Evolutionary conservation across 208 protist species (phyloP).

Genomic region (Herpetomonas tarakana): DNA sequence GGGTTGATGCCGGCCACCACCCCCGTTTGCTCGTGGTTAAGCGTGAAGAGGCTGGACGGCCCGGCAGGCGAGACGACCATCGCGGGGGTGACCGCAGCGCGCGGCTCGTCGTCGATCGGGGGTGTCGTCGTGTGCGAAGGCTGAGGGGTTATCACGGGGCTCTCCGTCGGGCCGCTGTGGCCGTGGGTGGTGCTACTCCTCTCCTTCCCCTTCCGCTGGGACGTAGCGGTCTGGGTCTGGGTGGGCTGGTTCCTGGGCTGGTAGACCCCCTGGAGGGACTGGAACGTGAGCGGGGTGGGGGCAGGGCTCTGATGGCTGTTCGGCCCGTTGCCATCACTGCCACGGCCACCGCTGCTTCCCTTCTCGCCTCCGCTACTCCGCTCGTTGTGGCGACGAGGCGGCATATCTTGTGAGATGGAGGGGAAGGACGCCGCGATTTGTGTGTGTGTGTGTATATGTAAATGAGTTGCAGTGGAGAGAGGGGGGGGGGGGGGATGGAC

Average conservation of each 20-base stretch:
- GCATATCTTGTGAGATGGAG: too few relatives aligned
- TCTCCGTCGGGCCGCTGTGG: background rate
- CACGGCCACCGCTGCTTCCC: too few relatives aligned
- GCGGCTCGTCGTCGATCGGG: background rate
- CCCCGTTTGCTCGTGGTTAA: constrained; percentile 2
- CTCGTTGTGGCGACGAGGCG: too few relatives aligned
- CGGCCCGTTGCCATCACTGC: constrained; percentile 2
- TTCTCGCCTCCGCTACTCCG: too few relatives aligned
- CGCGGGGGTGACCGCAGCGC: background rate
- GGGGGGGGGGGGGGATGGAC: too few relatives aligned
- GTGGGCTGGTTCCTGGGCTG: background rate
- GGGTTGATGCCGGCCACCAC: background rate
- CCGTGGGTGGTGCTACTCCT: too few relatives aligned
- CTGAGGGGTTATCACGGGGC: background rate
- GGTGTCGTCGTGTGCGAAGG: background rate
- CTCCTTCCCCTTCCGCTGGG: constrained; percentile 10
- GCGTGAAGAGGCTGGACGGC: constrained; percentile 14
- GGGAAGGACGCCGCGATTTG: too few relatives aligned
- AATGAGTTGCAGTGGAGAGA: too few relatives aligned
- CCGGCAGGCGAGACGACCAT: constrained; percentile 5
- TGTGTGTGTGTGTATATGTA: too few relatives aligned
- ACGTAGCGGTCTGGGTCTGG: too few relatives aligned
- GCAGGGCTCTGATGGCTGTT: background rate
- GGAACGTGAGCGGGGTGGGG: constrained; percentile 12
- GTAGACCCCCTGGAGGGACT: constrained; percentile 9